These are phyloP conservation scores for Boletus rubescentipes DNA, from an alignment of 768 basidiomycete genomes.

Conservation along the genomic window DNA sequence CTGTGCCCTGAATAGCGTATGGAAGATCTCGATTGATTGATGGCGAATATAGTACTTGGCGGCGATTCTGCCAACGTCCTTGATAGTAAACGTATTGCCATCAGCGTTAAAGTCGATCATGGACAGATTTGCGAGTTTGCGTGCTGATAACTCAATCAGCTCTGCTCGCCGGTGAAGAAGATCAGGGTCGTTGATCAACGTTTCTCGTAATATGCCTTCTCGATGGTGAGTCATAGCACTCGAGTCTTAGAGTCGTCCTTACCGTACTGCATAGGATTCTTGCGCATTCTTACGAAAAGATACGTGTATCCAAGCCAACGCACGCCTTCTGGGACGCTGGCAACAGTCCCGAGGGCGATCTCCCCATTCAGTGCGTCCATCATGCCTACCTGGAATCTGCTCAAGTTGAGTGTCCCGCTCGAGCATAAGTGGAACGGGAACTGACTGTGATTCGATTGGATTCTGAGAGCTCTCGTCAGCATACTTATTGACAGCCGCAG, in stretches of 20 bases:
- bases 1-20: conserved; percentile 64
- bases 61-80: conserved; percentile 94
- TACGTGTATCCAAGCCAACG: conserved; percentile 98
- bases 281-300: conserved; percentile 90
- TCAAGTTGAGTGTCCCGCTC: conserved; percentile 1
- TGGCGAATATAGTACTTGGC: conserved; percentile 94
- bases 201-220: conserved; percentile 72
- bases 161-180: conserved; percentile 68
- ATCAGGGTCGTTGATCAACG: conserved; percentile 66
- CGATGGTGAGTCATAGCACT: background rate
- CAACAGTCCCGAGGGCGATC: conserved; percentile 90
- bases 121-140: conserved; percentile 58
- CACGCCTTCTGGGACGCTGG: conserved; percentile 81
- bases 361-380: conserved; percentile 94
- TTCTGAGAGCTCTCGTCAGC: conserved; percentile 46
- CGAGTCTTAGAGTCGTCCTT: conserved; percentile 5
- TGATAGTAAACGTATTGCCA: conserved; percentile 62
- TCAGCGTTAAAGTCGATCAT: conserved; percentile 80
- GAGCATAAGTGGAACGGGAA: background rate
- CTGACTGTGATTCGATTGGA: conserved; percentile 94
- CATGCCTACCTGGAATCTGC: conserved; percentile 78
- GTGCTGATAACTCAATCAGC: conserved; percentile 65
- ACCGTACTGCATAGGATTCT: conserved; percentile 89
- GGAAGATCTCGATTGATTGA: conserved; percentile 85
- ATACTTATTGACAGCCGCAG: background rate